Conservation (phyloP, 176 grass and related monocot genomes). For the Oryza longistaminata region DNA sequence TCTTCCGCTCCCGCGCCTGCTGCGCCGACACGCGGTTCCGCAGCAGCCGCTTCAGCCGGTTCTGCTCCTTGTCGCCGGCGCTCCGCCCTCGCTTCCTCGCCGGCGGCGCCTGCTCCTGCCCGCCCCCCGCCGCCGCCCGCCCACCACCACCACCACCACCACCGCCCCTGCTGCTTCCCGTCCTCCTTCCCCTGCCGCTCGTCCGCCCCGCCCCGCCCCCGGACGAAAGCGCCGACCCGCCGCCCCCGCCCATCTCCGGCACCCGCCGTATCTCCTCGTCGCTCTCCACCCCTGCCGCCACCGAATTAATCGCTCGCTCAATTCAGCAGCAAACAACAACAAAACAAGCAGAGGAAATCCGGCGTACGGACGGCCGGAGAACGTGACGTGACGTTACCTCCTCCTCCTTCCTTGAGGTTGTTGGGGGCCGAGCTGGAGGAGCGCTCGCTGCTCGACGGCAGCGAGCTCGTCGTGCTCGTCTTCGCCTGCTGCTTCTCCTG, state of each 20-base stretch:
- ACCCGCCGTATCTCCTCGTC: slow-evolving; percentile 98
- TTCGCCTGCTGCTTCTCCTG: slow-evolving; percentile 50
- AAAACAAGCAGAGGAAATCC: background rate
- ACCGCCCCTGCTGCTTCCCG: slow-evolving; percentile 32
- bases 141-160: background rate
- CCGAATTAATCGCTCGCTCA: background rate
- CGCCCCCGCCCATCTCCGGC: slow-evolving; percentile 74
- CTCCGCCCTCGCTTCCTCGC: slow-evolving; percentile 65
- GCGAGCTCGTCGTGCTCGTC: slow-evolving; percentile 71
- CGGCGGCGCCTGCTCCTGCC: slow-evolving; percentile 35
- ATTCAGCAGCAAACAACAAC: background rate
- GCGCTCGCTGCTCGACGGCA: slow-evolving; percentile 75
- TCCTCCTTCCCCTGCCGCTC: slow-evolving; percentile 40
- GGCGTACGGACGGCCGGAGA: background rate
- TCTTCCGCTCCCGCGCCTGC: slow-evolving; percentile 97
- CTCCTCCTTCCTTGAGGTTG: slow-evolving; percentile 59
- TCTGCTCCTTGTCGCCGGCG: slow-evolving; percentile 97
- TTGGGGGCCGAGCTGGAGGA: slow-evolving; percentile 76
- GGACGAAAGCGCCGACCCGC: slow-evolving; percentile 75
- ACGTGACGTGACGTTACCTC: no score
- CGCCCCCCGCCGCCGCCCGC: background rate
- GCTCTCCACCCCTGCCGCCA: slow-evolving; percentile 69
- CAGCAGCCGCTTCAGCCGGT: slow-evolving; percentile 90
- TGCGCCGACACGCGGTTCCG: slow-evolving; percentile 95
- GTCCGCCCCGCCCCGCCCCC: slow-evolving; percentile 58